These are phyloP conservation scores for Acer campestre DNA, from an alignment of 345 rosid genomes.

Conservation along the genomic window DNA sequence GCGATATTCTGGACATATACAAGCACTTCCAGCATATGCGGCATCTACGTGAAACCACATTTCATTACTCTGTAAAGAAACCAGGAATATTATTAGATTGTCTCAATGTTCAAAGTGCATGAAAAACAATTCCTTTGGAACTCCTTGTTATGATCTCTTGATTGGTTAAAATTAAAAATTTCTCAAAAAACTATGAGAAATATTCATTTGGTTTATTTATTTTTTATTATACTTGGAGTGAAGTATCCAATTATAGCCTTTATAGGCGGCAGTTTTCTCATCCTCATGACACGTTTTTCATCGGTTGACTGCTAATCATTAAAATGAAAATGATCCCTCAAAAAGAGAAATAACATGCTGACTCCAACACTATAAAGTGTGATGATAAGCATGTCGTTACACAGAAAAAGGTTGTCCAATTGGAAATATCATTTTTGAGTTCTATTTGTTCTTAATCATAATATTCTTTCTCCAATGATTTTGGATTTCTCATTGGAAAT, in stretches of 20 bases:
- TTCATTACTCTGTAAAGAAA: constrained; percentile 53
- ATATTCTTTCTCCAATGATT: neutral
- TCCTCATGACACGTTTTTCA: neutral
- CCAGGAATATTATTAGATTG: constrained; percentile 12
- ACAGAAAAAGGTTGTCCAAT: neutral
- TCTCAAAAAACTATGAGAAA: neutral
- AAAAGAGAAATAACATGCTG: neutral
- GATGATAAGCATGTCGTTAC: neutral
- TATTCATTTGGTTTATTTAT: neutral
- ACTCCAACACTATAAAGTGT: neutral
- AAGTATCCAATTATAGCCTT: neutral
- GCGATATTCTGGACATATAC: constrained; percentile 86
- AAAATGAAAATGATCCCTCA: neutral
- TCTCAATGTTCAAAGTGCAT: neutral
- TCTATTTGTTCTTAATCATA: neutral
- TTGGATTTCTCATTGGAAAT: neutral
- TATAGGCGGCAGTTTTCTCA: neutral
- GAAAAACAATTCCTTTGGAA: neutral
- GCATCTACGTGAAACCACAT: constrained; percentile 94
- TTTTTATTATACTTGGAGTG: neutral
- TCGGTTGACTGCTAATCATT: neutral
- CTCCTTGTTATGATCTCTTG: neutral
- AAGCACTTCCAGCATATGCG: constrained; percentile 95
- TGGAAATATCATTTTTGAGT: constrained; percentile 2
- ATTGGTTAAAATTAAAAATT: neutral